Evolutionary conservation across 805 yeast genomes (phyloP).

Genomic region (Saturnispora sekii): DNA sequence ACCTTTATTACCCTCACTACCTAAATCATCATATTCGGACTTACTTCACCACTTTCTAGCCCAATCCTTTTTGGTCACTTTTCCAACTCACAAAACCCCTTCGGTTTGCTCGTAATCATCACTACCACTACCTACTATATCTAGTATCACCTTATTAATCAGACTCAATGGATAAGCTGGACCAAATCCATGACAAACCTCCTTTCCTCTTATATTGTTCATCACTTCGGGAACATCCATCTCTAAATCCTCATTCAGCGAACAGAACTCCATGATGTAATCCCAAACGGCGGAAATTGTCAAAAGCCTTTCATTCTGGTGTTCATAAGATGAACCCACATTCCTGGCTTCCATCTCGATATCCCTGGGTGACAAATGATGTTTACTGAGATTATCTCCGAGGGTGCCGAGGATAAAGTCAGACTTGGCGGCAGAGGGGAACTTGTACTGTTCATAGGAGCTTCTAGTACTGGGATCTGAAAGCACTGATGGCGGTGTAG

Average conservation of each 20-base stretch:
- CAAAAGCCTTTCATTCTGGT: conserved; percentile 37
- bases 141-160: conserved; percentile 31
- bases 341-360: conserved; percentile 14
- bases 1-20: no score
- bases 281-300: conserved; percentile 83
- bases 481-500: background rate
- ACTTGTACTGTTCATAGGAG: conserved; percentile 10
- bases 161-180: conserved; percentile 47
- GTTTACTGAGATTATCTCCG: conserved; percentile 9
- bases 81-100: no score
- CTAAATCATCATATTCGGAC: no score
- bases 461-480: background rate
- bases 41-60: no score
- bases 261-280: conserved; percentile 43
- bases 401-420: conserved; percentile 18
- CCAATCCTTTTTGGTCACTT: no score
- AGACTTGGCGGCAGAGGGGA: conserved; percentile 19
- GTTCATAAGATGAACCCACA: conserved; percentile 14
- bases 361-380: conserved; percentile 1
- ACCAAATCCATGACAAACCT: conserved; percentile 73
- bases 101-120: background rate
- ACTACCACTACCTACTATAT: conserved; percentile 6
- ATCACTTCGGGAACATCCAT: conserved; percentile 53
- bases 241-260: conserved; percentile 36
- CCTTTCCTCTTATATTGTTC: conserved; percentile 52